Conservation (phyloP, 2,329 filamentous ascomycete species). For the Pyricularia grisea region DNA sequence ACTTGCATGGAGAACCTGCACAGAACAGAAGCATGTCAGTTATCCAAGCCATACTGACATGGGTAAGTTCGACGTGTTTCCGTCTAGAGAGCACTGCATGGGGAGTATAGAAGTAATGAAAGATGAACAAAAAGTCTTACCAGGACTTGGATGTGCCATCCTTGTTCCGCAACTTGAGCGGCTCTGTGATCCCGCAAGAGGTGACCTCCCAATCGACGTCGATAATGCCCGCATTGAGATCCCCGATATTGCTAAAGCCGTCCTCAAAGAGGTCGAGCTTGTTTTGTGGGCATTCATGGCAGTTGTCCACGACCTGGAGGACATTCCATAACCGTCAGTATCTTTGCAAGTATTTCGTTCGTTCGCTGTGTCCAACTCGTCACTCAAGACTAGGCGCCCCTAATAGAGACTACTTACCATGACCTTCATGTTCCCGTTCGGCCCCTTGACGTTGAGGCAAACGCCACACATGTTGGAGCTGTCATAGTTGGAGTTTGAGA, state of each 20-base stretch:
- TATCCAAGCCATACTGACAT: not conserved
- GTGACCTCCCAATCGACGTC: conserved; percentile 25
- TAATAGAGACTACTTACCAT: conserved; percentile 39
- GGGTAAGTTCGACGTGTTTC: no score
- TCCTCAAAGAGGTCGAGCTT: conserved; percentile 36
- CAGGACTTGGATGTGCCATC: conserved; percentile 30
- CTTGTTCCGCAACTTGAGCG: conserved; percentile 34
- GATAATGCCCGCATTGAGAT: conserved; percentile 24
- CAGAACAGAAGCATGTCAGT: not conserved
- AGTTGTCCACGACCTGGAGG: conserved; percentile 32
- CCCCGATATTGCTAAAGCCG: conserved; percentile 27
- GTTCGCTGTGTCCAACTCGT: not conserved
- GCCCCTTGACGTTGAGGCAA: conserved; percentile 51
- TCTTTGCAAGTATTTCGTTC: no score
- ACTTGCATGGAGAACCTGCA: conserved; percentile 45
- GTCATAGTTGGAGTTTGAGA: conserved; percentile 49
- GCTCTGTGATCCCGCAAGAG: conserved; percentile 29
- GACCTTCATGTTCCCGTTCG: conserved; percentile 46
- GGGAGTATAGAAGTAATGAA: not conserved
- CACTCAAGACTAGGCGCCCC: not conserved
- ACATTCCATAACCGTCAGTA: not conserved
- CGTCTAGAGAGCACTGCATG: not conserved
- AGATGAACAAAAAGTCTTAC: conserved; percentile 13
- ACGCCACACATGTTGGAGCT: conserved; percentile 47
- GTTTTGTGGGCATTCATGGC: conserved; percentile 27